Evolutionary conservation across 139 green algal species (phyloP), one percentile per base, ranked within the genome.

Genomic region (Diplosphaera chodatii): DNA sequence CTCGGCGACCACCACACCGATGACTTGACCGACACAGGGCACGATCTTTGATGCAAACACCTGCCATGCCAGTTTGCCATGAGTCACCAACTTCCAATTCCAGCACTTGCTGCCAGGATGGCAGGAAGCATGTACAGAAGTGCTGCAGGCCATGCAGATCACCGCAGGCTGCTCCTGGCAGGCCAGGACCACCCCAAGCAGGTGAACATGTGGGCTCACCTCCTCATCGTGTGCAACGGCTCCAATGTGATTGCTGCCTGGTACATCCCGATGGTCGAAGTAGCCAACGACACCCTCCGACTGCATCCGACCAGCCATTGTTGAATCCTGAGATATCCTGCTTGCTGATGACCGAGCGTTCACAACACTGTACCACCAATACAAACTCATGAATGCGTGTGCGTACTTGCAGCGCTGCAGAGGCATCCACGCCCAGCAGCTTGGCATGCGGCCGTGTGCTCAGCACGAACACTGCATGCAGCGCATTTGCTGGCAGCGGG

Each of bases 1-100:
- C 21, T 91, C 85, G 1, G 90, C 94, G 40, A 96, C 92, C 20
- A 98, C 81, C 3, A 98, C 72, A 4, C 89, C 94, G 32, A 98
- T 94, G 33, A 76, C 59, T 25, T 95, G 88, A 1, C 93, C 93
- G 25, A 98, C 90, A 69, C 83, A 92, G 1, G 88, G 96, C 40
- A 97, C 93, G 27, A 80, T 40, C 23, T 91, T 71, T 1, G 75
- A 85, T 4, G 92, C 93, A 82, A 98, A 98, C 37, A 93, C 78
- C 37, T 48, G 37, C 37, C n/a, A n/a, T n/a, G n/a, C n/a, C n/a
- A n/a, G n/a, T n/a, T n/a, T n/a, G n/a, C n/a, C n/a, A n/a, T n/a
- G n/a, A n/a, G n/a, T n/a, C n/a, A n/a, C n/a, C n/a, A n/a, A n/a
- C n/a, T n/a, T n/a, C n/a, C n/a, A n/a, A n/a, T n/a, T n/a, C n/a